Evolutionary conservation across 208 protist genomes (phyloP), one percentile per base, ranked within the genome.

Genomic region (Acanthamoeba lenticulata): DNA sequence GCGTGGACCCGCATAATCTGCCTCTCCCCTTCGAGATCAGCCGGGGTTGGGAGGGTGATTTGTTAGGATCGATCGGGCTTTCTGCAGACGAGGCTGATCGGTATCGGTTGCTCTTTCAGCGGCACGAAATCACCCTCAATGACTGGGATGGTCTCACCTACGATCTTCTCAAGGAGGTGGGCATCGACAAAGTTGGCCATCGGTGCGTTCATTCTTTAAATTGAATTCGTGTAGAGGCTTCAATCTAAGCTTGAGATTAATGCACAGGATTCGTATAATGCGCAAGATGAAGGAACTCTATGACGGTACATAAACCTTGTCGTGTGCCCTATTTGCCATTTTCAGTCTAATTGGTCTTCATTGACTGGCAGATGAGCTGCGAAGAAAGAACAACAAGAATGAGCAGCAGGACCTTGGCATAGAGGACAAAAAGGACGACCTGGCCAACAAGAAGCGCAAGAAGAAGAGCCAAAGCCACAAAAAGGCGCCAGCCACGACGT

Each of bases 81-180:
- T 44, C 65, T 24, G 13, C n/a, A 32, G 65, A 74, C 6, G 65
- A 74, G 65, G 65, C 65, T 5, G 65, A 34, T 34, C 32, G 11
- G 13, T 74, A 74, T 24, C n/a, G 2, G 29, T 7, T 32, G 13
- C 19, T 74, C 34, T 74, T 74, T 74, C 29, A 24, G 11, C 29
- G 6, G 36, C 65, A 74, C 32, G 65, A 74, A 32, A 74, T 74
- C 65, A 74, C 34, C 65, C 65, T 74, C 36, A 42, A 74, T 15
- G 65, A 74, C 29, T 74, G 65, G 65, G 65, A 74, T 24, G 65
- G 65, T 9, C 65, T 74, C 65, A 74, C 65, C 65, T 74, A 74
- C 65, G 65, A 74, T 32, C 65, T 74, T 6, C 65, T 74, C 34
- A 44, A 34, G 34, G 65, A 74, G 65, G 40, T 74, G 34, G 65